Conservation (phyloP, 495 filamentous ascomycete species). For the Annulohypoxylon stygium region DNA sequence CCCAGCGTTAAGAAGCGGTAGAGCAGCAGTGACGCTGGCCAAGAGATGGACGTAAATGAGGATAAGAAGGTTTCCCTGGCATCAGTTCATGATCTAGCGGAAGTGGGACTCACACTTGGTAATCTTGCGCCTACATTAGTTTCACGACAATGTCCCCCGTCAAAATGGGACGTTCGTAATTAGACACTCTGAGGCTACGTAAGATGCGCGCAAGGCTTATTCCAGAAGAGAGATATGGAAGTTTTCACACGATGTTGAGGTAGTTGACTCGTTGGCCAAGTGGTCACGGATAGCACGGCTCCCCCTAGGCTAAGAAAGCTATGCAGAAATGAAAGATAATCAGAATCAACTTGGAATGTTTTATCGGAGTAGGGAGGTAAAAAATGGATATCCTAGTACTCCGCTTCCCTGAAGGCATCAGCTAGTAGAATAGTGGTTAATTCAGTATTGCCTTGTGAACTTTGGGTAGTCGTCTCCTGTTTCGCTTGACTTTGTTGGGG, state of each 20-base stretch:
- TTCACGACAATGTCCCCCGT: background rate
- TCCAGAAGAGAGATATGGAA: background rate
- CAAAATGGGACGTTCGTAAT: no score
- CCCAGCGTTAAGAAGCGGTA: slow-evolving; percentile 79
- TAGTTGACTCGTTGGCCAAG: background rate
- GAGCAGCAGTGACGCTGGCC: slow-evolving; percentile 24
- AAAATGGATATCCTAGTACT: background rate
- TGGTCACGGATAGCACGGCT: background rate
- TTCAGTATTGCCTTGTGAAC: background rate
- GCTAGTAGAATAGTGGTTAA: background rate
- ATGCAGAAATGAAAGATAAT: background rate
- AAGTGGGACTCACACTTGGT: no score
- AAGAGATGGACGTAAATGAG: background rate
- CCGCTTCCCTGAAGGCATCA: background rate
- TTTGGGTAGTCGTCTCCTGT: no score
- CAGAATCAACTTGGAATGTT: background rate
- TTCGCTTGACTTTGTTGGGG: no score
- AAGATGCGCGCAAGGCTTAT: background rate
- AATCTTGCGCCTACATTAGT: no score
- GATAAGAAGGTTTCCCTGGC: background rate
- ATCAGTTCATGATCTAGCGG: background rate
- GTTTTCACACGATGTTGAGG: background rate
- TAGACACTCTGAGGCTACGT: no score
- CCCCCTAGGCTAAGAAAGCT: background rate
- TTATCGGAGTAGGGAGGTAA: background rate